Evolutionary conservation across 176 grass and related monocot species (phyloP), one percentile per base, ranked within the genome.

Genomic region (Puccinellia tenuiflora): DNA sequence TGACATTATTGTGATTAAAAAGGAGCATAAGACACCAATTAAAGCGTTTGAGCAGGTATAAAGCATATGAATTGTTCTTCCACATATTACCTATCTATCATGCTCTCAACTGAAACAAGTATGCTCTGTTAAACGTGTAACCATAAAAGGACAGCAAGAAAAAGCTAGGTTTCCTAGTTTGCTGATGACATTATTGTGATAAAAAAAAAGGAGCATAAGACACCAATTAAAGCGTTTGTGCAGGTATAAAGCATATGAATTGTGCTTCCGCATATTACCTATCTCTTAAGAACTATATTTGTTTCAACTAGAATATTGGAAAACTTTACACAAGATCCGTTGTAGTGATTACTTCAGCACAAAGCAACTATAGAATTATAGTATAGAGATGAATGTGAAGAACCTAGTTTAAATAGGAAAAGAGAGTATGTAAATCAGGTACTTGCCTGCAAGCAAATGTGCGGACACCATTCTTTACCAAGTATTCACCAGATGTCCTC

Each of bases 391-490:
- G 25, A 79, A 54, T 21, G 13, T 34, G 25, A 57, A 46, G 6
- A 84, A 79, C 8, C 1, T 68, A 20, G 39, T 77, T 14, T 7
- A 37, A 34, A 80, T 30, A 40, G 21, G 4, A 83, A 78, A 45
- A 50, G 61, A 78, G 66, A 74, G 7, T 65, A n/a, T 68, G 20
- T 14, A 81, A 77, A 39, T 24, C 6, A 81, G 66, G 29, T 79
- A 75, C 90, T 84, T 99, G 90, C 96, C 96, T 99, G 96, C 96
- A 99, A 90, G 96, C 96, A 78, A 99, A 99, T 28, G 96, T 99
- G 45, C 86, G 92, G 45, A 99, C 5, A 34, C 96, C 93, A 92
- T 96, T 99, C 66, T 99, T 87, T 16, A 94, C 96, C 86, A 99
- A 94, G 92, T 99, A 99, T 86, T 99, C 96, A 68, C 96, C 96